These are phyloP conservation scores for Laetiporus sulphureus DNA, from an alignment of 1,284 basidiomycete species.

Conservation along the genomic window DNA sequence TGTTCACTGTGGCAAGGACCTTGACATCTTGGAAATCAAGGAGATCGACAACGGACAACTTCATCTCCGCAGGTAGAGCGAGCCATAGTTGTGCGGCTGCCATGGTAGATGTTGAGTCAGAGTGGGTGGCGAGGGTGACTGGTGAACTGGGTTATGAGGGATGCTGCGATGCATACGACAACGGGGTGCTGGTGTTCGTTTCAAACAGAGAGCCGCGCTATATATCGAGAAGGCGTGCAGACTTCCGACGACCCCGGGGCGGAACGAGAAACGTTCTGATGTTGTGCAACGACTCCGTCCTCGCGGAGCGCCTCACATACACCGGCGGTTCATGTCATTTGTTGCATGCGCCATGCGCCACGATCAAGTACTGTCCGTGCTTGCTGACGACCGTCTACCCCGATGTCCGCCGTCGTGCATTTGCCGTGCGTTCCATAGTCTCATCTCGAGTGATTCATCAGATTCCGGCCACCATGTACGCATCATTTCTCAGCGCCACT, in stretches of 20 bases:
- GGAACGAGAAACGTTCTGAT: constrained; percentile 1
- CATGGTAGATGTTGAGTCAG: constrained; percentile 4
- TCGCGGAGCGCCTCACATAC: constrained; percentile 1
- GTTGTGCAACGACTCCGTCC: constrained; percentile 4
- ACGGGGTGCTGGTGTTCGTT: no score
- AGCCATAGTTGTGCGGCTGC: constrained; percentile 33
- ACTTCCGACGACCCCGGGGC: constrained; percentile 8
- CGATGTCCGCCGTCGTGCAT: no score
- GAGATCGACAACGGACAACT: constrained; percentile 45
- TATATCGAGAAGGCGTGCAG: constrained; percentile 6
- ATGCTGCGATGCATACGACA: constrained; percentile 1
- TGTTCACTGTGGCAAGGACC: constrained; percentile 37
- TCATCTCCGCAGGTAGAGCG: constrained; percentile 58
- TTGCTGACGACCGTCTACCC: no score
- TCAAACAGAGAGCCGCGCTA: no score
- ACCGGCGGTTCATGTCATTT: background rate
- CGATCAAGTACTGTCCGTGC: background rate
- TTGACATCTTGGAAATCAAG: constrained; percentile 38
- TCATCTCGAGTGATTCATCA: no score
- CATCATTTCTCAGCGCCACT: no score
- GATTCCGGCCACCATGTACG: no score
- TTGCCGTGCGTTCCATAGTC: no score
- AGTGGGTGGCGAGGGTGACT: constrained; percentile 3
- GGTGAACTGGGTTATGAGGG: constrained; percentile 3
- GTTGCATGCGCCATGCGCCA: constrained; percentile 1